These are phyloP conservation scores for Yamadazyma buinensis DNA, from an alignment of 1,139 yeast genomes.

Conservation along the genomic window DNA sequence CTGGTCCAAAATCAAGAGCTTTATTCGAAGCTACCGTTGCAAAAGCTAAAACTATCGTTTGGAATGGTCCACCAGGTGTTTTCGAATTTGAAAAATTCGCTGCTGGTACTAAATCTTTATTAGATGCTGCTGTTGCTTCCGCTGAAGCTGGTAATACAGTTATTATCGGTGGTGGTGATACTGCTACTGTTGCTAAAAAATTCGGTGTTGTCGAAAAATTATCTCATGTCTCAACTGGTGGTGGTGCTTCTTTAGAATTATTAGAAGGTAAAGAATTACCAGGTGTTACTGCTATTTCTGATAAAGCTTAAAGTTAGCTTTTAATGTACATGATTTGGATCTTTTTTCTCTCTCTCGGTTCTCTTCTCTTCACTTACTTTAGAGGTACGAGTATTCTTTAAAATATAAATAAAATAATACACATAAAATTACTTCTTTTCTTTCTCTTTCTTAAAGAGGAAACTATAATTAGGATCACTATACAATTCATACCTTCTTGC, in stretches of 20 bases:
- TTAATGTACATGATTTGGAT: conserved; percentile 1
- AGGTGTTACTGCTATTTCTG: conserved; percentile 88
- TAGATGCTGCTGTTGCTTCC: conserved; percentile 82
- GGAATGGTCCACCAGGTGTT: conserved; percentile 99
- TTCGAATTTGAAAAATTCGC: conserved; percentile 92
- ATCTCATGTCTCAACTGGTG: conserved; percentile 97
- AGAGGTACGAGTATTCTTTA: neutral
- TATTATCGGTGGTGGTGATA: conserved; percentile 99
- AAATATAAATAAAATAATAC: too few relatives aligned
- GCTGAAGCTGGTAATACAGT: conserved; percentile 89
- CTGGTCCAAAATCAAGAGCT: conserved; percentile 82
- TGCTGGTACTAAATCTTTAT: conserved; percentile 81
- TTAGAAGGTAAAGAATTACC: conserved; percentile 97
- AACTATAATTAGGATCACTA: conserved; percentile 13
- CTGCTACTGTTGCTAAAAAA: conserved; percentile 98
- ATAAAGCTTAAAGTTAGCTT: conserved; percentile 39
- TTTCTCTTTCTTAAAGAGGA: too few relatives aligned
- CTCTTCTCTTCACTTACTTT: neutral
- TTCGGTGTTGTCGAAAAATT: conserved; percentile 91
- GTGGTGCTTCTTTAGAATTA: conserved; percentile 97
- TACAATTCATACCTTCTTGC: conserved; percentile 20
- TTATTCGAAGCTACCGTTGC: conserved; percentile 76
- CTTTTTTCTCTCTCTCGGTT: neutral
- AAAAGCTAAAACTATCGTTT: conserved; percentile 92
- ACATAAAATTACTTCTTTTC: too few relatives aligned